Base-by-base conservation (phyloP, 176 grass and related monocot genomes). In the Rhynchospora breviuscula region DNA sequence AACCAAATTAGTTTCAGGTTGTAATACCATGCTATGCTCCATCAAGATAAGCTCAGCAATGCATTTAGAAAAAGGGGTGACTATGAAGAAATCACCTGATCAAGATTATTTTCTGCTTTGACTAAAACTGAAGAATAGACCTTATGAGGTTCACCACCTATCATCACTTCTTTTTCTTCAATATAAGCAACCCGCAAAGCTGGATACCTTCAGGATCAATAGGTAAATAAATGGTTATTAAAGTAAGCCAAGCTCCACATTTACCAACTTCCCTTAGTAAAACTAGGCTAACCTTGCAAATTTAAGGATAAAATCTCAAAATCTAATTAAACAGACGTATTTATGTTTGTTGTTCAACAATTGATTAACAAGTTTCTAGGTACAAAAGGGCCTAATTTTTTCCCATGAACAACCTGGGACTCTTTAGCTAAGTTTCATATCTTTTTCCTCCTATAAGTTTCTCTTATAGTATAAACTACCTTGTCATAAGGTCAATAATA, bases 71-170 rank as follows among this genome's bases (percentile, higher is more conserved):
- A 79, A 65, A 52, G 60, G 1, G 73, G 14, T 25, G 49, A 59
- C 80, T 85, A 74, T 2, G 58, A 63, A 54, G 68, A 60, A 87
- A 86, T 88, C 94, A 98, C 95, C 92, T 98, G 92, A 73, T 98
- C 95, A 10, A 94, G 85, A 79, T 94, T 91, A 84, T 98, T 88
- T 81, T 93, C 92, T 79, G 89, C 92, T 91, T 94, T 98, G 77
- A 98, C 85, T 78, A 98, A 87, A 81, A 98, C 85, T 12, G 95
- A 98, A 64, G 92, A 94, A 88, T 98, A 98, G 78, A 94, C 88
- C 45, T 87, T 90, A 23, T 69, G 84, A 81, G 88, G 86, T 6
- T 5, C 57, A 67, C 73, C 86, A 65, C 67, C 9, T 79, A 79
- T 73, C 81, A 93, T 91, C 67, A 89, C 84, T 88, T 98, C 92